A percentile compares a stretch with the other conserved stretches of the same genome.
Conservation (phyloP, 2,329 filamentous ascomycete species). For the Penicillium sp. region DNA sequence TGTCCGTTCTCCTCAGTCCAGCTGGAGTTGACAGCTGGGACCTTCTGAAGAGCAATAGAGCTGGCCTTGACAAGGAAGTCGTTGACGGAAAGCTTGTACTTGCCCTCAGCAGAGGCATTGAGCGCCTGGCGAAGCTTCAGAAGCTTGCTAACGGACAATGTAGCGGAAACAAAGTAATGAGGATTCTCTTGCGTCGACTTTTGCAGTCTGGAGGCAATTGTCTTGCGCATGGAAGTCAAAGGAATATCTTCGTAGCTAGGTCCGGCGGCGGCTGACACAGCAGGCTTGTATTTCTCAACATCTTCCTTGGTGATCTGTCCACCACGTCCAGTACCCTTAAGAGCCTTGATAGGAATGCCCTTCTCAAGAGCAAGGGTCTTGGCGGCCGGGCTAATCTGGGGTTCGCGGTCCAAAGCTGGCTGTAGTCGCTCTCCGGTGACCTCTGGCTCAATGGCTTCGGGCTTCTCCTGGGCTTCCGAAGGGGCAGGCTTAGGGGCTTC, state of each 20-base stretch:
- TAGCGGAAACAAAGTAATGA: conserved; percentile 94
- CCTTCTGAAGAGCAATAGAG: conserved; percentile 82
- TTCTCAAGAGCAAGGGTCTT: conserved; percentile 82
- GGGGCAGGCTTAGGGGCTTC: conserved; percentile 47
- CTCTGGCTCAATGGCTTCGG: conserved; percentile 63
- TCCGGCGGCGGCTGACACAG: conserved; percentile 48
- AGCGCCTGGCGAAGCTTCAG: conserved; percentile 92
- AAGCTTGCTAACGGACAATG: conserved; percentile 89
- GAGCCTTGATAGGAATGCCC: conserved; percentile 67
- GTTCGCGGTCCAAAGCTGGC: conserved; percentile 77
- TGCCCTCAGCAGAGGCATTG: conserved; percentile 81
- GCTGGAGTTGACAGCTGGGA: conserved; percentile 91
- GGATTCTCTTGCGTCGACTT: conserved; percentile 91
- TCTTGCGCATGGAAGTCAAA: conserved; percentile 93
- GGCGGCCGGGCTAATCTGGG: conserved; percentile 67
- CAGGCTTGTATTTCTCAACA: conserved; percentile 77
- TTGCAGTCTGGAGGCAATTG: conserved; percentile 84
- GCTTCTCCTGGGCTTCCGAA: conserved; percentile 39
- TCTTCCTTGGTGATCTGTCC: conserved; percentile 90
- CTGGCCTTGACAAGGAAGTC: conserved; percentile 99
- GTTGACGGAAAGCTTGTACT: conserved; percentile 99
- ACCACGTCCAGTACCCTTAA: conserved; percentile 84
- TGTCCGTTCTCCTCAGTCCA: conserved; percentile 77
- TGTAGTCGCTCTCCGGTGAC: conserved; percentile 73
- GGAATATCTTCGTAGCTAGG: conserved; percentile 79